Conservation (phyloP, 1,139 yeast species). For the Pichia sp. region DNA sequence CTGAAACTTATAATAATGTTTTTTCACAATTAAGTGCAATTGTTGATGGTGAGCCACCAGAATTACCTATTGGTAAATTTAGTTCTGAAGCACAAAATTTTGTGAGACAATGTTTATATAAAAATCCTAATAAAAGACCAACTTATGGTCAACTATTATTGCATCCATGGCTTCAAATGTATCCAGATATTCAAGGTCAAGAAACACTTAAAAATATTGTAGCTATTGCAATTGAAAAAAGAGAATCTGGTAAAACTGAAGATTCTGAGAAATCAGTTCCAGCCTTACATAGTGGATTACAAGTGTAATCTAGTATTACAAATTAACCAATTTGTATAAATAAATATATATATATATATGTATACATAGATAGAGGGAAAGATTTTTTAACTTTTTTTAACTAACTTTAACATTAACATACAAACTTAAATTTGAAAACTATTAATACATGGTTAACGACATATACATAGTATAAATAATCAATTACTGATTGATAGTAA, state of each 20-base stretch:
- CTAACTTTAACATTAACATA: no score
- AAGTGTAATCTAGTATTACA: background rate
- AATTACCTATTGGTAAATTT: conserved; percentile 50
- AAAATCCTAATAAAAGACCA: conserved; percentile 79
- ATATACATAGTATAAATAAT: no score
- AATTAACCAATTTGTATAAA: background rate
- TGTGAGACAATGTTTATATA: conserved; percentile 72
- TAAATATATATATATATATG: background rate
- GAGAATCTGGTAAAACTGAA: conserved; percentile 5
- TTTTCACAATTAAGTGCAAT: conserved; percentile 92
- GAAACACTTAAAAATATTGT: conserved; percentile 32
- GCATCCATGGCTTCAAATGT: conserved; percentile 71
- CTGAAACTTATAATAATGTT: conserved; percentile 84
- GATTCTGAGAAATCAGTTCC: background rate
- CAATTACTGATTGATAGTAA: no score
- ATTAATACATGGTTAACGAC: no score
- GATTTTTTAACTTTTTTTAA: no score
- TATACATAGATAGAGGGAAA: no score
- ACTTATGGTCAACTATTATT: conserved; percentile 63
- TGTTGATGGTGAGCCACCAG: conserved; percentile 94
- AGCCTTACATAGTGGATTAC: conserved; percentile 13
- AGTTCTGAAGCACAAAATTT: conserved; percentile 76
- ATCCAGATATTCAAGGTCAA: conserved; percentile 36
- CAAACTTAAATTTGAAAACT: no score
- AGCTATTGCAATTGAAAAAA: conserved; percentile 8